Evolutionary conservation across 148 eudicot species (phyloP).

Genomic region (Silene conica): DNA sequence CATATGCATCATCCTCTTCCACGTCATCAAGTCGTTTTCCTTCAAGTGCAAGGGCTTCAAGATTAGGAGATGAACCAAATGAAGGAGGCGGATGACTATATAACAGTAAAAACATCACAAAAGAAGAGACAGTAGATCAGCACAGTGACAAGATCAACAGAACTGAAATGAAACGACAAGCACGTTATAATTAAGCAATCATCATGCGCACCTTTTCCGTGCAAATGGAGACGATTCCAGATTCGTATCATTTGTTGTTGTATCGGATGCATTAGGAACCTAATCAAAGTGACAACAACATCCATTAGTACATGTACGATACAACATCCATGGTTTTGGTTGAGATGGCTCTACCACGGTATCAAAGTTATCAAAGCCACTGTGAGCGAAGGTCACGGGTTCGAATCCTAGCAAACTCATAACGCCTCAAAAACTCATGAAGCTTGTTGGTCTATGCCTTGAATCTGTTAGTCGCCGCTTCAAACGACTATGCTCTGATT

Average conservation of each 20-base stretch:
- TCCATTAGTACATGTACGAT: not conserved
- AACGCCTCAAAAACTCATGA: no score
- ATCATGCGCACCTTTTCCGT: slow-evolving; percentile 45
- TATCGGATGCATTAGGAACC: slow-evolving; percentile 58
- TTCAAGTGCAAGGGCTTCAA: slow-evolving; percentile 93
- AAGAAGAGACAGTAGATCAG: slow-evolving; percentile 13
- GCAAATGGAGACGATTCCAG: slow-evolving; percentile 29
- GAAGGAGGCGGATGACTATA: slow-evolving; percentile 91
- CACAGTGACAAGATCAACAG: slow-evolving; percentile 1
- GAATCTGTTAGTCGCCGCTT: no score
- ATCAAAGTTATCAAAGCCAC: no score
- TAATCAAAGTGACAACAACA: slow-evolving; percentile 28
- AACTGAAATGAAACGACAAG: not conserved
- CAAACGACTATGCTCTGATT: no score
- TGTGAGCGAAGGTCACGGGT: no score
- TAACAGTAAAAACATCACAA: slow-evolving; percentile 14
- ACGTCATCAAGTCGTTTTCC: slow-evolving; percentile 50
- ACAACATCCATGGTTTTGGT: no score
- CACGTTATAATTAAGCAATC: not conserved
- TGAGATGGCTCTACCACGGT: no score
- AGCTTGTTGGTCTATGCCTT: no score
- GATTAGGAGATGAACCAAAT: slow-evolving; percentile 95
- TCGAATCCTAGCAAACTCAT: no score
- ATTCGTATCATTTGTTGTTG: slow-evolving; percentile 39
- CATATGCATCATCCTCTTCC: slow-evolving; percentile 51